Conservation (phyloP, 2,329 filamentous ascomycete species). For the Fusarium sp. region DNA sequence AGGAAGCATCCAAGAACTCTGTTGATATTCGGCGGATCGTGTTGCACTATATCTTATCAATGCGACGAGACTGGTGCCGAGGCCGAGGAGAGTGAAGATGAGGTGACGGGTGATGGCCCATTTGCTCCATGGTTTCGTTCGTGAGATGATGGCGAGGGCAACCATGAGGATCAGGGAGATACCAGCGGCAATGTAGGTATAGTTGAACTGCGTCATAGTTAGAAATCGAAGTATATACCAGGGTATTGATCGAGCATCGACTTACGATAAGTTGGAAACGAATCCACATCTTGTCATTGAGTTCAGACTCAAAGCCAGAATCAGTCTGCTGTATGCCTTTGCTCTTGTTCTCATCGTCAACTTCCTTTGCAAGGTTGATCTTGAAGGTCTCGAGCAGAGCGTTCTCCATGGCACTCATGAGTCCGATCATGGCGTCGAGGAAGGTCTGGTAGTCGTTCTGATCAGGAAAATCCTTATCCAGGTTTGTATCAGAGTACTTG, state of each 20-base stretch:
- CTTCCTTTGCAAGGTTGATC: conserved; percentile 45
- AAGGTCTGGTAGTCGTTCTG: conserved; percentile 7
- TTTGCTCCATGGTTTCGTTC: conserved; percentile 44
- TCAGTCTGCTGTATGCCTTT: conserved; percentile 25
- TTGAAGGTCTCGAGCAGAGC: conserved; percentile 45
- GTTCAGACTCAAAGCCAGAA: conserved; percentile 33
- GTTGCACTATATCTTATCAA: conserved; percentile 38
- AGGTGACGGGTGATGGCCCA: conserved; percentile 47
- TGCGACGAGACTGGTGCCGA: conserved; percentile 44
- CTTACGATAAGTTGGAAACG: conserved; percentile 48
- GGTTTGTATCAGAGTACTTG: conserved; percentile 4
- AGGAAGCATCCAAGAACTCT: conserved; percentile 47
- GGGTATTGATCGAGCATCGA: neutral
- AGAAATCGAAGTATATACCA: neutral
- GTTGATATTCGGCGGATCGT: conserved; percentile 33
- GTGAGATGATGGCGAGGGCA: conserved; percentile 45
- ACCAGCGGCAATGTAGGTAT: conserved; percentile 48
- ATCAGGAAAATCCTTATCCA: conserved; percentile 4
- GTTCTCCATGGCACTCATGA: conserved; percentile 42
- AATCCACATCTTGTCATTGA: conserved; percentile 35
- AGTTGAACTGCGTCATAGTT: conserved; percentile 44
- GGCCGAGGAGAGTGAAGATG: conserved; percentile 44
- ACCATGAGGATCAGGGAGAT: conserved; percentile 47
- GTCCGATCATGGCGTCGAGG: neutral
- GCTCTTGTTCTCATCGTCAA: conserved; percentile 24